A percentile compares a stretch with the other conserved stretches of the same genome.
phyloP scores from a whole-genome alignment of 2,329 filamentous ascomycete species.

The Elsinoe arachidis region DNA sequence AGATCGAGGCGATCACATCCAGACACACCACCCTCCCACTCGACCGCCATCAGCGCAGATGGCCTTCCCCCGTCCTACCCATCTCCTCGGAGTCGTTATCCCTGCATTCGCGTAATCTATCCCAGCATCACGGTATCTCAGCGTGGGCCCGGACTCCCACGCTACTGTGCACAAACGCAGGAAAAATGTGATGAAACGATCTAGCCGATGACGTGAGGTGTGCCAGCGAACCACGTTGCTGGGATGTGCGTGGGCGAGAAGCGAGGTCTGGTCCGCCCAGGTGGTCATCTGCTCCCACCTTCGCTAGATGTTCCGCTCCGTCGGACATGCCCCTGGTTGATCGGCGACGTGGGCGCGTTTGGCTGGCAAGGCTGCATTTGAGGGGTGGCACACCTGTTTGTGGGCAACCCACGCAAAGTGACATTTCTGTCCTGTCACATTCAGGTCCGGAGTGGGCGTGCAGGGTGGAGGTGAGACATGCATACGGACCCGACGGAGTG shows the following conservation, averaged over 20 bases:
- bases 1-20: too few relatives aligned
- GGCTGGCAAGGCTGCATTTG: background rate
- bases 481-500: background rate
- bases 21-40: too few relatives aligned
- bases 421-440: background rate
- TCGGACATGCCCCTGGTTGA: background rate
- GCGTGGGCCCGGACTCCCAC: background rate
- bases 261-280: background rate
- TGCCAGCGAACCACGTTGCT: background rate
- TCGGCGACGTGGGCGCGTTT: background rate
- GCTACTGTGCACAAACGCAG: background rate
- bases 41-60: background rate
- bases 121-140: background rate
- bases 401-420: background rate
- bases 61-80: background rate
- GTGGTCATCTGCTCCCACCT: background rate
- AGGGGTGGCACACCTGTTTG: background rate
- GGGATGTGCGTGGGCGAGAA: background rate
- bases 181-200: background rate
- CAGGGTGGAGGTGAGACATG: background rate
- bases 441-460: background rate
- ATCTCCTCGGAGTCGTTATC: slow-evolving; percentile 4
- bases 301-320: background rate
- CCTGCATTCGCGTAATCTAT: slow-evolving; percentile 4
- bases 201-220: background rate